Evolutionary conservation across 2,329 filamentous ascomycete species (phyloP).

Genomic region (Teratosphaeria pseudoeucalypti): DNA sequence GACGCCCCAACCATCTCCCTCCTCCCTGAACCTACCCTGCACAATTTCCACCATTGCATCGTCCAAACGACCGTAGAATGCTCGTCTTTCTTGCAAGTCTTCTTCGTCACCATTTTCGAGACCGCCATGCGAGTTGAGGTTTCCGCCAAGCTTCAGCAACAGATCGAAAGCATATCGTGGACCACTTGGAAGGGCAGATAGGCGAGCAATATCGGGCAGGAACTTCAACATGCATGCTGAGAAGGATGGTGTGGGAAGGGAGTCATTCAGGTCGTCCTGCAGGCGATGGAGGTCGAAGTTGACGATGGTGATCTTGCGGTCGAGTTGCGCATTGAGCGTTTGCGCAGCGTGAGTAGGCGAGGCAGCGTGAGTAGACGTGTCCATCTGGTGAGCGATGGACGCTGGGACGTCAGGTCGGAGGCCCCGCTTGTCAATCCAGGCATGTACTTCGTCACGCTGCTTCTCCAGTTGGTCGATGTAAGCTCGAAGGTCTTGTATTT

Average conservation of each 20-base stretch:
- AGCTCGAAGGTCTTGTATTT: conserved; percentile 40
- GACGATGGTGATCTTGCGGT: conserved; percentile 48
- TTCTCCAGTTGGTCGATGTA: conserved; percentile 43
- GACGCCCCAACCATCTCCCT: conserved; percentile 43
- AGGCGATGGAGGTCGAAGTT: conserved; percentile 48
- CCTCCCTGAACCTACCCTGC: conserved; percentile 37
- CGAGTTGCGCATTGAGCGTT: conserved; percentile 45
- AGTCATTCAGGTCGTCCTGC: conserved; percentile 46
- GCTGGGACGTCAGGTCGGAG: conserved; percentile 45
- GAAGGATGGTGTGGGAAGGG: conserved; percentile 43
- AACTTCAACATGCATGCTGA: conserved; percentile 45
- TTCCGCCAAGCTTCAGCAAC: conserved; percentile 45
- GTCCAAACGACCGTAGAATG: conserved; percentile 41
- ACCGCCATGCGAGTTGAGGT: conserved; percentile 45
- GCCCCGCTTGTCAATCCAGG: conserved; percentile 47
- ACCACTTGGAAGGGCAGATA: conserved; percentile 38
- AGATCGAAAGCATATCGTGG: conserved; percentile 44
- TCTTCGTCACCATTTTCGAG: conserved; percentile 39
- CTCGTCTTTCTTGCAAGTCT: conserved; percentile 38
- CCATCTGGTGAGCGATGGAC: conserved; percentile 44
- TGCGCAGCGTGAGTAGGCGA: conserved; percentile 36
- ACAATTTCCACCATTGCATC: conserved; percentile 44
- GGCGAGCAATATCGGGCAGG: conserved; percentile 42
- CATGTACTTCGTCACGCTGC: conserved; percentile 42
- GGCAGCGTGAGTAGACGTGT: conserved; percentile 30